A percentile compares a stretch with the other conserved stretches of the same genome.
Conservation (phyloP, 768 basidiomycete species). For the Suillus fuscotomentosus region DNA sequence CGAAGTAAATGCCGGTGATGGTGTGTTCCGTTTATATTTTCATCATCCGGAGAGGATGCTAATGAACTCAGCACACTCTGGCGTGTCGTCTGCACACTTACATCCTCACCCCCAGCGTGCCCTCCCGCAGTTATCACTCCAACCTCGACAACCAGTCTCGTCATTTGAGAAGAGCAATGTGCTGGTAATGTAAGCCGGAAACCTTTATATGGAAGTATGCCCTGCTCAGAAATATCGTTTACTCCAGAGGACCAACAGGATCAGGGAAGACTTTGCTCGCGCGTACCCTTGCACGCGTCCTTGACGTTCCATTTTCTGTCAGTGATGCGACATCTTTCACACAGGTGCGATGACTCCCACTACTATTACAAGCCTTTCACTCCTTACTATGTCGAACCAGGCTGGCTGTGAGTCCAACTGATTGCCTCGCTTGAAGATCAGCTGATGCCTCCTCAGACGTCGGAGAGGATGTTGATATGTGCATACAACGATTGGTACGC, state of each 20-base stretch:
- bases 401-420: conserved; percentile 62
- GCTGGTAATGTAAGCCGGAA: conserved; percentile 69
- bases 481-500: conserved; percentile 74
- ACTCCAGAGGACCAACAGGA: conserved; percentile 74
- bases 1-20: conserved; percentile 19
- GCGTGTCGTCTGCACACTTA: conserved; percentile 57
- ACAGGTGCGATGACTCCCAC: conserved; percentile 48
- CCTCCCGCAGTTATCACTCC: conserved; percentile 34
- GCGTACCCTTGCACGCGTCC: conserved; percentile 84
- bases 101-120: conserved; percentile 54
- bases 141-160: conserved; percentile 44
- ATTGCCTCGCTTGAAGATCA: not conserved
- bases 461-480: conserved; percentile 95
- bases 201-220: conserved; percentile 7
- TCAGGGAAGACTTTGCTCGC: conserved; percentile 90
- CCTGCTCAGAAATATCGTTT: conserved; percentile 8
- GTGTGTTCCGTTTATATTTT: conserved; percentile 21
- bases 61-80: conserved; percentile 30
- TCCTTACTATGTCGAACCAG: conserved; percentile 33
- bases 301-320: conserved; percentile 93
- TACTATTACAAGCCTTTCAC: not conserved
- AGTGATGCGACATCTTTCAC: conserved; percentile 95
- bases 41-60: conserved; percentile 1
- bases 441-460: conserved; percentile 57
- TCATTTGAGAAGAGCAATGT: conserved; percentile 96